phyloP scores from a whole-genome alignment of 176 grass and related monocot genomes.

The Miscanthus lutarioriparius region DNA sequence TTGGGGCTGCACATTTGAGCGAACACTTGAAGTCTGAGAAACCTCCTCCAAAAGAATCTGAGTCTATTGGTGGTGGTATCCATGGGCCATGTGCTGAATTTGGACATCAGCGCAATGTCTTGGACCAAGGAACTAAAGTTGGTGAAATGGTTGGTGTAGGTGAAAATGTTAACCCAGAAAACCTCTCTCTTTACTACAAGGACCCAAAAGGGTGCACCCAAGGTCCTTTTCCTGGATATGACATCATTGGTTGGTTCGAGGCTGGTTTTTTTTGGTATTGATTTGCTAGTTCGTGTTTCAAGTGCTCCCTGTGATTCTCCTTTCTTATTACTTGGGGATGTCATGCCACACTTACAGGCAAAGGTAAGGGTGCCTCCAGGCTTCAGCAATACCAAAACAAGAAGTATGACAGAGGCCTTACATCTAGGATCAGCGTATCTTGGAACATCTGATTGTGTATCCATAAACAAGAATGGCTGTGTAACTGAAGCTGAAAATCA shows the following conservation, averaged over 20 bases:
- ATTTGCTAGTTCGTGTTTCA: constrained; percentile 69
- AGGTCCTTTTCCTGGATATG: constrained; percentile 90
- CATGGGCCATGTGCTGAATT: constrained; percentile 36
- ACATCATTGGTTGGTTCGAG: constrained; percentile 95
- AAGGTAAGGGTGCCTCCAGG: constrained; percentile 85
- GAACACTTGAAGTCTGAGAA: constrained; percentile 38
- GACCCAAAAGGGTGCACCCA: constrained; percentile 80
- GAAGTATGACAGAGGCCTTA: constrained; percentile 36
- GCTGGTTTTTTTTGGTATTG: constrained; percentile 85
- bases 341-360: constrained; percentile 88
- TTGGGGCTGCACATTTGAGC: constrained; percentile 41
- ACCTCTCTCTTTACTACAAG: constrained; percentile 86
- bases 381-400: constrained; percentile 58
- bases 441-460: constrained; percentile 41
- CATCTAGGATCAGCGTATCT: constrained; percentile 44
- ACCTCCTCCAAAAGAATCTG: constrained; percentile 51
- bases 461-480: constrained; percentile 40
- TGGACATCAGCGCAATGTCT: constrained; percentile 35
- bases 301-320: constrained; percentile 66
- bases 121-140: constrained; percentile 47
- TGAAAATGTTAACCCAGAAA: constrained; percentile 58
- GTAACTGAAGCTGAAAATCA: constrained; percentile 59
- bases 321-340: constrained; percentile 88
- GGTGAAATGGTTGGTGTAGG: constrained; percentile 33
- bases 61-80: constrained; percentile 45